These are phyloP conservation scores for Aspergillus alliaceus DNA, from an alignment of 2,329 filamentous ascomycete genomes.

Conservation along the genomic window DNA sequence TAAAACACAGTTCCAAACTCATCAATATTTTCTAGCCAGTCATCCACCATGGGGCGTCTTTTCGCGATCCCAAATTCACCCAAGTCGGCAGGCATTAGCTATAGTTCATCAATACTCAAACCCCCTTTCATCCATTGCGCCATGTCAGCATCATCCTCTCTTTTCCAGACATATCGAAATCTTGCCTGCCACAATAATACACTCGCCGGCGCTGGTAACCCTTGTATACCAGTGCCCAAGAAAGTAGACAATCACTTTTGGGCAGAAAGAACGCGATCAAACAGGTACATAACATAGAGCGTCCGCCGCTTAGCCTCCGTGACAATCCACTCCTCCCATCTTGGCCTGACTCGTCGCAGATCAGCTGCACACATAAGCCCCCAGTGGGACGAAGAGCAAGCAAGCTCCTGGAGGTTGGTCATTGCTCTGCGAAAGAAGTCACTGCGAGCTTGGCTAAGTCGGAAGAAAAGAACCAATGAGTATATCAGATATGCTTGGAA, in stretches of 20 bases:
- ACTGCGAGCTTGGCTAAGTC: constrained; percentile 24
- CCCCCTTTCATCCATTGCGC: constrained; percentile 41
- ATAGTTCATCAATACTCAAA: constrained; percentile 53
- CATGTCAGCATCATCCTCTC: constrained; percentile 43
- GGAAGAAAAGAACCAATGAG: constrained; percentile 50
- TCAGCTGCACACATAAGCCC: constrained; percentile 50
- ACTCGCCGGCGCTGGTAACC: constrained; percentile 45
- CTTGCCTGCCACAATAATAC: constrained; percentile 46
- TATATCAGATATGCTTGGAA: constrained; percentile 56
- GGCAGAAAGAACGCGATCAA: constrained; percentile 51
- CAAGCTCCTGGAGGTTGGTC: constrained; percentile 52
- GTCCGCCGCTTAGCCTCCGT: constrained; percentile 54
- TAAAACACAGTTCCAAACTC: constrained; percentile 56
- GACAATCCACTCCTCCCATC: constrained; percentile 55
- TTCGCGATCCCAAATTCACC: constrained; percentile 27
- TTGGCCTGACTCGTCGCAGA: constrained; percentile 37
- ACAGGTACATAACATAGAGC: constrained; percentile 54
- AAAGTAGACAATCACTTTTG: constrained; percentile 50
- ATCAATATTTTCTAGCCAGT: constrained; percentile 53
- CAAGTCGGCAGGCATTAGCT: constrained; percentile 42
- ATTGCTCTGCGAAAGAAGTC: constrained; percentile 45
- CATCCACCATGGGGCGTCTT: constrained; percentile 43
- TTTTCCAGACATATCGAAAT: constrained; percentile 43
- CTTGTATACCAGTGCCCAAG: constrained; percentile 51
- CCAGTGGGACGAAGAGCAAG: constrained; percentile 36